Evolutionary conservation across 495 filamentous ascomycete species (phyloP).

Genomic region (Apiosordaria backusii): DNA sequence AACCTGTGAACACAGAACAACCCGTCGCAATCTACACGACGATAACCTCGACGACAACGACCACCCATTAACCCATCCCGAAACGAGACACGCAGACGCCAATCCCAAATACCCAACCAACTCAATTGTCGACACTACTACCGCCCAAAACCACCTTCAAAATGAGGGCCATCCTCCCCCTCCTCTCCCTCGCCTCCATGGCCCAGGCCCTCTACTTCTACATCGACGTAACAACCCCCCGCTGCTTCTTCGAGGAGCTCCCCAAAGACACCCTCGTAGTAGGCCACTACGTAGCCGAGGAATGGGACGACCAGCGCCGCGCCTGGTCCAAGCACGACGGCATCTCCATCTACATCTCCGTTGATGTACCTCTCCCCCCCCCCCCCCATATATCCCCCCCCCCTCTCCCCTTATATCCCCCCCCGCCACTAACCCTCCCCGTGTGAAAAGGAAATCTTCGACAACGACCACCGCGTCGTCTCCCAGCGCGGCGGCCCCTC

Average conservation of each 20-base stretch:
- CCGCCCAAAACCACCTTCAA: neutral
- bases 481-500: slow-evolving; percentile 70
- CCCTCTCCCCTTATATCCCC: neutral
- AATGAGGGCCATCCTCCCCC: slow-evolving; percentile 50
- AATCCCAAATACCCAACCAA: neutral
- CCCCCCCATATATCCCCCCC: neutral
- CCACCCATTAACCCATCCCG: slow-evolving; percentile 5
- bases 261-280: slow-evolving; percentile 95
- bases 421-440: slow-evolving; percentile 13
- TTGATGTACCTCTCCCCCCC: slow-evolving; percentile 55
- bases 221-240: slow-evolving; percentile 74
- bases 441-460: slow-evolving; percentile 75
- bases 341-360: slow-evolving; percentile 81
- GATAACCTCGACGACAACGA: neutral
- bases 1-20: neutral
- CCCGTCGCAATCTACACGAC: neutral
- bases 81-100: slow-evolving; percentile 6
- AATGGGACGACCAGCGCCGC: slow-evolving; percentile 64
- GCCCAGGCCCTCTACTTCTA: slow-evolving; percentile 91
- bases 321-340: slow-evolving; percentile 65
- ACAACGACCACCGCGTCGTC: slow-evolving; percentile 96
- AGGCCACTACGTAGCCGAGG: slow-evolving; percentile 80
- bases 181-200: slow-evolving; percentile 47
- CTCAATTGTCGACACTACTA: neutral
- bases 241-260: slow-evolving; percentile 97